A percentile compares a stretch with the other conserved stretches of the same genome.
These are phyloP conservation scores for Fusarium transvaalense DNA, from an alignment of 2,329 filamentous ascomycete genomes.

Conservation along the genomic window DNA sequence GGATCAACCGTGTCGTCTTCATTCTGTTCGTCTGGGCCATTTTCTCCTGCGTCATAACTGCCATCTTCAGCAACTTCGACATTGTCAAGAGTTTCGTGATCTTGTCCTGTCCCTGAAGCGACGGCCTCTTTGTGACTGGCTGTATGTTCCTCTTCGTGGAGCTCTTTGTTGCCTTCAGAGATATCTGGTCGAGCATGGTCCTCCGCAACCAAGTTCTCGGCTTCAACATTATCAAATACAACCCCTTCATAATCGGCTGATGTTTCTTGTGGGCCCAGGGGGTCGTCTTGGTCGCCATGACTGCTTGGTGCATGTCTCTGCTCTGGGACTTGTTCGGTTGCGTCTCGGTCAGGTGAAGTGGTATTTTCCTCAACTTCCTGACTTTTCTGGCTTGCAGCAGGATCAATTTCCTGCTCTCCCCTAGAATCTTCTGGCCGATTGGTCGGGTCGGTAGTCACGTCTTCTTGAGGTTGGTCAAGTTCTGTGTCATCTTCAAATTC, in stretches of 20 bases:
- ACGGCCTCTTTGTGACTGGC: constrained; percentile 9
- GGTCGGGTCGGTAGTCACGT: constrained; percentile 20
- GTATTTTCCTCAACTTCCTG: constrained; percentile 10
- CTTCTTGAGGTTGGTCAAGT: constrained; percentile 13
- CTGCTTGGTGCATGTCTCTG: constrained; percentile 36
- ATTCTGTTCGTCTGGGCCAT: constrained; percentile 15
- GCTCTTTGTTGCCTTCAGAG: constrained; percentile 30
- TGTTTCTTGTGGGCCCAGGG: constrained; percentile 15
- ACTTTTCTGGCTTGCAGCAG: not conserved
- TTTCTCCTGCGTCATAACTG: constrained; percentile 17
- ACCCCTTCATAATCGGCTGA: constrained; percentile 1
- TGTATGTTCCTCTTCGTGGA: constrained; percentile 6
- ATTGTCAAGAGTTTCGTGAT: constrained; percentile 1
- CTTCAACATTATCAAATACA: constrained; percentile 9
- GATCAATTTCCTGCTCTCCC: constrained; percentile 2
- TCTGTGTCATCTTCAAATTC: constrained; percentile 46
- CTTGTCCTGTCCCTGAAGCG: constrained; percentile 2
- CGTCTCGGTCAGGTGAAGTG: constrained; percentile 2
- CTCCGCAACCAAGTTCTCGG: constrained; percentile 13
- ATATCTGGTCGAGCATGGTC: constrained; percentile 22
- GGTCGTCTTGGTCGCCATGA: constrained; percentile 30
- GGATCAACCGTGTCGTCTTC: constrained; percentile 20
- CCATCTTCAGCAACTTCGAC: constrained; percentile 17
- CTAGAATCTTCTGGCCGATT: constrained; percentile 6
- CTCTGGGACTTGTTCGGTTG: constrained; percentile 17